Evolutionary conservation across 495 filamentous ascomycete species (phyloP), one percentile per base, ranked within the genome.

Genomic region (Daldinia loculata): DNA sequence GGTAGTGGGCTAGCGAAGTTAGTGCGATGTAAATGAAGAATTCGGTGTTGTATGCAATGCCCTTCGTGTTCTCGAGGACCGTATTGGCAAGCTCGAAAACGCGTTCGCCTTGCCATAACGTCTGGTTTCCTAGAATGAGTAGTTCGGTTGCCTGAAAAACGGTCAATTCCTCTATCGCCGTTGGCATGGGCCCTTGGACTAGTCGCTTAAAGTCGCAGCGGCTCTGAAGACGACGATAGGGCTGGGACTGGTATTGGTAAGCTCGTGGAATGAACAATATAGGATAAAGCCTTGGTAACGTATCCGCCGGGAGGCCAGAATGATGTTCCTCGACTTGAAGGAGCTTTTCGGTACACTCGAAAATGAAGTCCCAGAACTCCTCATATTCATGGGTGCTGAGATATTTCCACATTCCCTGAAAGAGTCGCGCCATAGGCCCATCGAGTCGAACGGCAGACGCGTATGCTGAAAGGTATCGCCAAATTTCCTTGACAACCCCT

Each of bases 391-490:
- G 73, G 0, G 75, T 72, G 36, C 66, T 75, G 34, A 77, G 45
- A 38, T 70, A 77, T 50, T 75, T 75, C 43, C 70, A 74, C 30
- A 77, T 66, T 15, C 64, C 75, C 38, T 77, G 73, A 29, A 77
- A 74, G 12, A 77, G 61, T 19, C 75, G 73, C 12, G 68, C 65
- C 17, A 77, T 32, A 7, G 75, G 73, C 4, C 75, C 70, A 0
- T 75, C 67, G 26, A 66, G 48, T 38, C 45, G 62, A 38, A 72
- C 30, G 1, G 73, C 71, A 15, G 66, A 55, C 15, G 75, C 67
- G 56, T 77, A 77, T 17, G 73, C 75, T 12, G 75, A 74, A 39
- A 77, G 59, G 59, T 77, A 77, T 39, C 70, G 63, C 75, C 75
- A 77, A 22, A 75, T 61, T 53, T 77, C 75, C 39, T 77, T 77